Base-by-base conservation (phyloP, 805 yeast genomes). In the Torulaspora microellipsoides region DNA sequence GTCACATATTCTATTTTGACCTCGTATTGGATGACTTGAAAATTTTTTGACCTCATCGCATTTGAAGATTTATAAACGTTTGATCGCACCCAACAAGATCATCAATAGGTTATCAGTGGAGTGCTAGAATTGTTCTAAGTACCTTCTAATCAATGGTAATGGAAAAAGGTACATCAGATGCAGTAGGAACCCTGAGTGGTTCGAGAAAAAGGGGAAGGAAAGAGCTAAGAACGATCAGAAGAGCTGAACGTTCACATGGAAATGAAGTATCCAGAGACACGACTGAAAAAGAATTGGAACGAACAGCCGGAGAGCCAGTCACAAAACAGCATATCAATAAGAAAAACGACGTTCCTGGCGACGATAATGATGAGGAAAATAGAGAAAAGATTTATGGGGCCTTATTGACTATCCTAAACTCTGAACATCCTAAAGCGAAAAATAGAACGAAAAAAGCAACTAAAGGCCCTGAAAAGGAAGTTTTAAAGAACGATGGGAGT, bases 331-430 rank as follows among this genome's bases (percentile, higher is more conserved):
- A 42, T 27, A 52, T 40, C 8, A 13, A 48, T 5, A 45, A 50
- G 45, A 51, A 54, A 13, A 43, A 45, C 6, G 59, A 54, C 14
- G 44, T 39, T 23, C 30, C 45, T 20, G 27, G 5, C 9, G 45
- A 35, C 54, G 58, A 35, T 34, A 45, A 32, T 36, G 60, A 52
- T 27, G 62, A 58, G 6, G 56, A 56, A 12, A 62, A 53, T 39
- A 56, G 64, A 27, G 71, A 73, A 3, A 68, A 70, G 54, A 85
- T 84, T 0, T 84, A 85, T 61, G 73, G 76, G 52, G 90, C 91
- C 1, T 66, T 85, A 38, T 60, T 85, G 56, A 78, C 86, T 1
- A 69, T 85, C 38, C 68, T 84, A 47, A 73, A 69, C 34, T 62
- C 76, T 8, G 80, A 76, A 40, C 75, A 72, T 48, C 59, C 64